Percentiles rank a stretch among this genome's conserved stretches.
Conservation (phyloP, 2,329 filamentous ascomycete genomes). For the Penicillium glabrum region DNA sequence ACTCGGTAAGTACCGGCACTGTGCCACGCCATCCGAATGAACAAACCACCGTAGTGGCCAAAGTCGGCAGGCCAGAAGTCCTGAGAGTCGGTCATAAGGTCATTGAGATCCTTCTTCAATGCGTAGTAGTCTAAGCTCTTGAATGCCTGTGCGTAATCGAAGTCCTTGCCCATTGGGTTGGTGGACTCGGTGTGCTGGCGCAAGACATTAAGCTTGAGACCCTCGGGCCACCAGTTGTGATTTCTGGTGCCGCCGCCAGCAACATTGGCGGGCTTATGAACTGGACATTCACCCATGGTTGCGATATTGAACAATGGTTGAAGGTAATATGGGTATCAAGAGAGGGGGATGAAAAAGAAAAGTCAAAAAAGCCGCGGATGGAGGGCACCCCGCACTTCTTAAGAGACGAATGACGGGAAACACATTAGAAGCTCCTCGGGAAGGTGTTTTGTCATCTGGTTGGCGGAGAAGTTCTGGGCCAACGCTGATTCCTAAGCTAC, state of each 20-base stretch:
- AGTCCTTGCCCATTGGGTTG: slow-evolving; percentile 65
- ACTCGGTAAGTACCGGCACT: slow-evolving; percentile 76
- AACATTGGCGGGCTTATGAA: slow-evolving; percentile 33
- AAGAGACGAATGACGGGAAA: slow-evolving; percentile 15
- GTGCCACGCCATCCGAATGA: slow-evolving; percentile 81
- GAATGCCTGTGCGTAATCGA: slow-evolving; percentile 72
- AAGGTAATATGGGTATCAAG: not conserved
- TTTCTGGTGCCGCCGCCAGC: slow-evolving; percentile 66
- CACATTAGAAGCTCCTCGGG: slow-evolving; percentile 6
- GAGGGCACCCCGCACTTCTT: slow-evolving; percentile 16
- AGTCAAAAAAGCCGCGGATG: not conserved
- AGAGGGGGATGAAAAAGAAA: not conserved
- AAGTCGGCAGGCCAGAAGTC: slow-evolving; percentile 82
- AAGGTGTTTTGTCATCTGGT: slow-evolving; percentile 7
- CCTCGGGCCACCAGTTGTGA: slow-evolving; percentile 72
- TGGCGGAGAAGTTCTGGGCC: slow-evolving; percentile 6
- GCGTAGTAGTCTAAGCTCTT: slow-evolving; percentile 68
- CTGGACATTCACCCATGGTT: slow-evolving; percentile 32
- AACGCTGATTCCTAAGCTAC: slow-evolving; percentile 4
- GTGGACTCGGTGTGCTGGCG: slow-evolving; percentile 66
- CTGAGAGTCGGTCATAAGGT: slow-evolving; percentile 74
- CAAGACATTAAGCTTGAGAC: slow-evolving; percentile 68
- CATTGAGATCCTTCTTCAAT: slow-evolving; percentile 71
- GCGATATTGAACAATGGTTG: not conserved
- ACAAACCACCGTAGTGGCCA: slow-evolving; percentile 77